Percentiles rank a stretch among this genome's conserved stretches.
phyloP scores from a whole-genome alignment of 768 basidiomycete genomes.

The Leccinum variicolor region DNA sequence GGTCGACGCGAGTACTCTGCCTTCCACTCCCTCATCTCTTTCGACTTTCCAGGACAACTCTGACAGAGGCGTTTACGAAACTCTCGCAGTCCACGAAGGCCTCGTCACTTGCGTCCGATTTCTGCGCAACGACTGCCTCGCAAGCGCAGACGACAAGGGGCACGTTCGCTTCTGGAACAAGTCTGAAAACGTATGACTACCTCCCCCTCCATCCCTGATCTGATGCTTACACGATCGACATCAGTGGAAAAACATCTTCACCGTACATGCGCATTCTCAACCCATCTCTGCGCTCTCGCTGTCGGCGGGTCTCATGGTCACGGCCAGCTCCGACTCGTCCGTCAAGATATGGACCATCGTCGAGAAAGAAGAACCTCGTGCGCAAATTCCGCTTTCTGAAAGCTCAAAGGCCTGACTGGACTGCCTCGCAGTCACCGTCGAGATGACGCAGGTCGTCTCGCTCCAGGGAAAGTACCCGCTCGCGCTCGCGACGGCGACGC shows the following conservation, averaged over 20 bases:
- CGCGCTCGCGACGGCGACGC: constrained; percentile 54
- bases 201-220: constrained; percentile 8
- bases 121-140: constrained; percentile 45
- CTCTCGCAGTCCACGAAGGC: constrained; percentile 73
- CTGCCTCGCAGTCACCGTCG: constrained; percentile 31
- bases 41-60: constrained; percentile 37
- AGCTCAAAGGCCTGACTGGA: constrained; percentile 5
- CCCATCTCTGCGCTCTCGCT: constrained; percentile 68
- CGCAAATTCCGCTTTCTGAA: not conserved
- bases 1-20: constrained; percentile 37
- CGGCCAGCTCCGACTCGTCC: constrained; percentile 79
- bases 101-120: constrained; percentile 78
- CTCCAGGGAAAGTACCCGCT: constrained; percentile 74
- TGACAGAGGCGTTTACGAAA: constrained; percentile 58
- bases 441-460: constrained; percentile 55
- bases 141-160: constrained; percentile 79
- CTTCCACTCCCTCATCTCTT: not conserved
- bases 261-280: constrained; percentile 58
- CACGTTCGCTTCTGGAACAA: constrained; percentile 58
- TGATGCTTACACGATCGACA: constrained; percentile 4
- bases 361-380: constrained; percentile 30
- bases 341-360: constrained; percentile 70
- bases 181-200: constrained; percentile 23
- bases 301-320: constrained; percentile 50
- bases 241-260: constrained; percentile 55